Evolutionary conservation across 306 rosid genomes (phyloP).

Genomic region (Casuarina glauca): DNA sequence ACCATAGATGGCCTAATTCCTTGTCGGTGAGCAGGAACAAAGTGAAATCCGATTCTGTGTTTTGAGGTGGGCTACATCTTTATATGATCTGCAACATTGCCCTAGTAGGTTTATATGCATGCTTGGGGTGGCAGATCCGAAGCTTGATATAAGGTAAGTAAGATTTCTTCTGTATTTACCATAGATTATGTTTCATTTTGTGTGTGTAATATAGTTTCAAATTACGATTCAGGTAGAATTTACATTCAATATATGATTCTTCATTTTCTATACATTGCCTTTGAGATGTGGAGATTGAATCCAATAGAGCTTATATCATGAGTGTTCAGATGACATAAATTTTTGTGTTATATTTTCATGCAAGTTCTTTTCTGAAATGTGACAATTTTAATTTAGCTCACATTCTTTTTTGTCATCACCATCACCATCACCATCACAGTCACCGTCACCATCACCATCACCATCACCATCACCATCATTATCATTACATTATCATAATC

Average conservation of each 20-base stretch:
- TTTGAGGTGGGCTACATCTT: conserved; percentile 84
- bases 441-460: background rate
- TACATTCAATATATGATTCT: background rate
- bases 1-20: conserved; percentile 19
- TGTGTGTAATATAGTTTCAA: background rate
- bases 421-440: background rate
- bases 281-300: background rate
- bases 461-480: no score
- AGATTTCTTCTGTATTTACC: conserved; percentile 7
- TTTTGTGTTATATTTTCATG: background rate
- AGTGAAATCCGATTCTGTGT: conserved; percentile 88
- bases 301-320: background rate
- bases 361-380: background rate
- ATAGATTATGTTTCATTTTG: background rate
- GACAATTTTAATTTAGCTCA: background rate
- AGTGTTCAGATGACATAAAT: background rate
- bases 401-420: background rate
- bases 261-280: background rate
- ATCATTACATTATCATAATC: no score
- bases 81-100: conserved; percentile 83
- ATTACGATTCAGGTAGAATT: background rate
- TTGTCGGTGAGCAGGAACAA: conserved; percentile 68
- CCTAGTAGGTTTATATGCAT: conserved; percentile 90
- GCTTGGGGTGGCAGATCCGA: conserved; percentile 81
- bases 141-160: conserved; percentile 83